These are phyloP conservation scores for Bipolaris zeicola DNA, from an alignment of 2,329 filamentous ascomycete species.

Conservation along the genomic window DNA sequence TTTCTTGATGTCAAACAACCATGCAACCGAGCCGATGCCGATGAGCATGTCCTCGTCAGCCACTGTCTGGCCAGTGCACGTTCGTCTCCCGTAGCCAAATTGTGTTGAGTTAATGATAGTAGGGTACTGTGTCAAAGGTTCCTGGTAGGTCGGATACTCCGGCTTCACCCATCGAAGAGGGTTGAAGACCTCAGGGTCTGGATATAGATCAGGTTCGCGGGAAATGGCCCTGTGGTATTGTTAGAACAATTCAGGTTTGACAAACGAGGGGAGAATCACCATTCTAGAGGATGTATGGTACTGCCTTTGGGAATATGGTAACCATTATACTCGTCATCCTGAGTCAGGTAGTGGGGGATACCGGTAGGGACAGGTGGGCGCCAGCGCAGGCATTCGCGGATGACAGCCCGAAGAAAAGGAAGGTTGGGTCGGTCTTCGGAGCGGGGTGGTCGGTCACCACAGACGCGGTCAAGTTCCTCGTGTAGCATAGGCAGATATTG, in stretches of 20 bases:
- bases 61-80: slow-evolving; percentile 52
- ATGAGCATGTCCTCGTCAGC: slow-evolving; percentile 51
- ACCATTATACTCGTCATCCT: slow-evolving; percentile 63
- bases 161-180: slow-evolving; percentile 66
- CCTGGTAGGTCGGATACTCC: slow-evolving; percentile 59
- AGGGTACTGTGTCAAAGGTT: slow-evolving; percentile 57
- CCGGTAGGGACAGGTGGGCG: slow-evolving; percentile 52
- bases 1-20: slow-evolving; percentile 52
- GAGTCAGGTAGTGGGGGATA: slow-evolving; percentile 60
- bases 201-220: slow-evolving; percentile 58
- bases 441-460: slow-evolving; percentile 45
- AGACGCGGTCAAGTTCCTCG: slow-evolving; percentile 50
- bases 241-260: slow-evolving; percentile 14
- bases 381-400: slow-evolving; percentile 52
- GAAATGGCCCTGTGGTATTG: slow-evolving; percentile 54
- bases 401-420: slow-evolving; percentile 48
- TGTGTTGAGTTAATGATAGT: slow-evolving; percentile 60
- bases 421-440: slow-evolving; percentile 48
- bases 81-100: slow-evolving; percentile 61
- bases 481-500: slow-evolving; percentile 51
- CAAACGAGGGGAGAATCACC: slow-evolving; percentile 34
- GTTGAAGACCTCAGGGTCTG: slow-evolving; percentile 71
- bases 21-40: slow-evolving; percentile 53
- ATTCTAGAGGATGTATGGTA: slow-evolving; percentile 52
- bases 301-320: slow-evolving; percentile 64